These are phyloP conservation scores for Hysterangium stoloniferum DNA, from an alignment of 768 basidiomycete species.

Conservation along the genomic window DNA sequence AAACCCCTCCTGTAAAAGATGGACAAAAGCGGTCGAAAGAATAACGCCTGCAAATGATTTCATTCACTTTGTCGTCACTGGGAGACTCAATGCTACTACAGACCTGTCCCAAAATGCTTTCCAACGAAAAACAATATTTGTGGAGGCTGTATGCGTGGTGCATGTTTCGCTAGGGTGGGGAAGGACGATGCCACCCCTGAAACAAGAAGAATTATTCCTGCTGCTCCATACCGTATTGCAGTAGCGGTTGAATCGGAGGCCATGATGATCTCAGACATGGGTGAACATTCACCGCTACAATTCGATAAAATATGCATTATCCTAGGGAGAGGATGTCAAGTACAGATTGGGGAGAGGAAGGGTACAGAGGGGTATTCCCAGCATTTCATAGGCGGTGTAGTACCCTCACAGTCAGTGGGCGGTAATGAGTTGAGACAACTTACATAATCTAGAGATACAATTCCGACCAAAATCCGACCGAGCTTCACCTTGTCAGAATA, in stretches of 20 bases:
- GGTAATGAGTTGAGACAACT: too few species aligned
- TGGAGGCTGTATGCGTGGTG: slow-evolving; percentile 51
- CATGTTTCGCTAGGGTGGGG: slow-evolving; percentile 52
- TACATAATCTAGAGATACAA: too few species aligned
- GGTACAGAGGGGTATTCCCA: too few species aligned
- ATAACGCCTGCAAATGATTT: slow-evolving; percentile 61
- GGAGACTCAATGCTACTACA: background rate
- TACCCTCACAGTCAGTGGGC: too few species aligned
- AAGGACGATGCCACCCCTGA: slow-evolving; percentile 52
- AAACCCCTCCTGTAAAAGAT: slow-evolving; percentile 73
- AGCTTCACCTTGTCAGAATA: too few species aligned
- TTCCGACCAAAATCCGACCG: too few species aligned
- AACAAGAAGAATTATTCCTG: slow-evolving; percentile 1
- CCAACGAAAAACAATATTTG: slow-evolving; percentile 72
- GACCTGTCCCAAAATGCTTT: slow-evolving; percentile 79
- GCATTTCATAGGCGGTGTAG: too few species aligned
- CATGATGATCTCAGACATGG: too few species aligned
- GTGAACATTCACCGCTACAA: too few species aligned
- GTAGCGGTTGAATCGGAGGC: background rate
- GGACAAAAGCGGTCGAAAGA: slow-evolving; percentile 74
- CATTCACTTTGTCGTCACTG: background rate
- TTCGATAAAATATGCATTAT: too few species aligned
- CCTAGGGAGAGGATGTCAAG: too few species aligned
- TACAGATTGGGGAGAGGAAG: too few species aligned
- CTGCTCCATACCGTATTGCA: background rate